These are phyloP conservation scores for Lipomyces starkeyi DNA, from an alignment of 805 yeast species.

Conservation along the genomic window DNA sequence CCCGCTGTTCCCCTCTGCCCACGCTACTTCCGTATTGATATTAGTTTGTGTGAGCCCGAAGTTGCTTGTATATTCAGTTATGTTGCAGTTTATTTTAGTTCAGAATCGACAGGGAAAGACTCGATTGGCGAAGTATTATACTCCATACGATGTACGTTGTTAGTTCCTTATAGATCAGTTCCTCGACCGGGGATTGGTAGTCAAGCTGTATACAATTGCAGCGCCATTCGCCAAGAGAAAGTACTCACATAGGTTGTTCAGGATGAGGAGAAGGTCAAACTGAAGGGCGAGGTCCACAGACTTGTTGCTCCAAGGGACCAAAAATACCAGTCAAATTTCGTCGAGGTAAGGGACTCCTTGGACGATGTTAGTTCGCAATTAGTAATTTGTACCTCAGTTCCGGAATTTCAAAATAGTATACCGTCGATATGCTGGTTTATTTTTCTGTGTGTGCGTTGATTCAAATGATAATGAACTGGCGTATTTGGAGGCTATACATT, in stretches of 20 bases:
- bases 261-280: conserved; percentile 54
- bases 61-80: conserved; percentile 1
- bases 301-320: conserved; percentile 82
- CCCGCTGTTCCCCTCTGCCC: too few species aligned
- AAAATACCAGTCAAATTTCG: conserved; percentile 80
- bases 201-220: not conserved
- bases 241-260: conserved; percentile 22
- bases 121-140: conserved; percentile 82
- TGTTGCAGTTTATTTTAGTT: conserved; percentile 75
- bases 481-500: conserved; percentile 81
- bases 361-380: not conserved
- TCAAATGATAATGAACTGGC: conserved; percentile 80
- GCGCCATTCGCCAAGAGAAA: not conserved
- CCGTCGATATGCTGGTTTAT: conserved; percentile 89
- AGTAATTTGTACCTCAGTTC: conserved; percentile 46
- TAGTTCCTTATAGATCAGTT: not conserved
- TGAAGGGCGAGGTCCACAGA: conserved; percentile 73
- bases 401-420: conserved; percentile 74
- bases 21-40: not conserved
- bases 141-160: conserved; percentile 49
- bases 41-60: not conserved
- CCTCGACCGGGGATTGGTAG: conserved; percentile 3
- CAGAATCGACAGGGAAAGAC: conserved; percentile 94
- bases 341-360: conserved; percentile 50
- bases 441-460: conserved; percentile 84